phyloP scores from a whole-genome alignment of 1,139 yeast genomes.

The Yamadazyma diospyri region DNA sequence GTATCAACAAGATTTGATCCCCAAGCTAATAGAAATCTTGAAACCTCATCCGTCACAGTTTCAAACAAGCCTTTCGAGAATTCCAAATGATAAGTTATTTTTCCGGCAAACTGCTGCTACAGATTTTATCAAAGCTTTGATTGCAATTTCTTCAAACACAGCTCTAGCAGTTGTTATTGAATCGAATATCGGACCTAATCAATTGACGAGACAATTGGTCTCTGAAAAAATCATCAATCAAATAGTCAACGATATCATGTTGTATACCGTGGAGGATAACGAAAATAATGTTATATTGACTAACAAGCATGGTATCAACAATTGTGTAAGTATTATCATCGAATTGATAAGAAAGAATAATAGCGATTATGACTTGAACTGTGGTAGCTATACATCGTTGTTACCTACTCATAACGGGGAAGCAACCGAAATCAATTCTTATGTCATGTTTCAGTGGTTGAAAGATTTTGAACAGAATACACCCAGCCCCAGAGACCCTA shows the following conservation, averaged over 20 bases:
- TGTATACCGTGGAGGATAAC: constrained; percentile 20
- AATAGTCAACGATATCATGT: constrained; percentile 42
- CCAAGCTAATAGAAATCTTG: constrained; percentile 49
- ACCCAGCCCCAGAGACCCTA: constrained; percentile 45
- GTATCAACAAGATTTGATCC: constrained; percentile 47
- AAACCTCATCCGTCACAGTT: constrained; percentile 43
- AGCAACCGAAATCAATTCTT: constrained; percentile 38
- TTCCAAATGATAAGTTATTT: constrained; percentile 36
- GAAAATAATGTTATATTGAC: constrained; percentile 19
- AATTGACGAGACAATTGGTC: constrained; percentile 43
- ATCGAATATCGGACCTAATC: constrained; percentile 48
- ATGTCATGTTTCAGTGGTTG: constrained; percentile 46
- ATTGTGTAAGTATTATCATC: constrained; percentile 46
- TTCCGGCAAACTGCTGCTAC: constrained; percentile 92
- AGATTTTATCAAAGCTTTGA: constrained; percentile 89
- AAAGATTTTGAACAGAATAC: constrained; percentile 48
- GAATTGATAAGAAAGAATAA: constrained; percentile 47
- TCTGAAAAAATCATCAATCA: constrained; percentile 32
- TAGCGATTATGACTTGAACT: constrained; percentile 45
- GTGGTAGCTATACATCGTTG: constrained; percentile 38
- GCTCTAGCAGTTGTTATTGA: constrained; percentile 46
- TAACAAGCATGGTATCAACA: constrained; percentile 46
- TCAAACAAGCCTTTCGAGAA: constrained; percentile 14
- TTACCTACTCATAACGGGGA: constrained; percentile 29
- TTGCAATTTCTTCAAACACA: constrained; percentile 81